Conservation (phyloP, 768 basidiomycete genomes). For the Podaxis carcinomalis region DNA sequence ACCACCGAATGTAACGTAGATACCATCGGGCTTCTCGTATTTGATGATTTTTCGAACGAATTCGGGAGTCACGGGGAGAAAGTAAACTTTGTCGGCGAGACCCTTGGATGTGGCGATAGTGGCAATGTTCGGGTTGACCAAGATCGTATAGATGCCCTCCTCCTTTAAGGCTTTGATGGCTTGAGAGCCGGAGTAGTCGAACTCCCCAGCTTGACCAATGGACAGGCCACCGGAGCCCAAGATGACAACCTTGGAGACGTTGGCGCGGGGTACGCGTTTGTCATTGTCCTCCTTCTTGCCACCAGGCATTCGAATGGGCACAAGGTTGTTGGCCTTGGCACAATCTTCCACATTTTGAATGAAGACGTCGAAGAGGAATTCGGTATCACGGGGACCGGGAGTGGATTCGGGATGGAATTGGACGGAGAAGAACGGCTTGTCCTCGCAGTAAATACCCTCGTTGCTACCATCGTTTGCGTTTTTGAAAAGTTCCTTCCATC, state of each 20-base stretch:
- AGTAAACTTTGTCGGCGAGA: constrained; percentile 98
- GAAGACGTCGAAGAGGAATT: constrained; percentile 98
- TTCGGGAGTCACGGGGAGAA: constrained; percentile 96
- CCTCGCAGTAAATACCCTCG: constrained; percentile 92
- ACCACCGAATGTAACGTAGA: constrained; percentile 97
- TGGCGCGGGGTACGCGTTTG: constrained; percentile 59
- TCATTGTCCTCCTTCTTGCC: constrained; percentile 85
- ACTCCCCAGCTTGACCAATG: constrained; percentile 98
- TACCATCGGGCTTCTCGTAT: constrained; percentile 98
- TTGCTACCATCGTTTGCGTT: constrained; percentile 98
- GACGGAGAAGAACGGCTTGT: constrained; percentile 96
- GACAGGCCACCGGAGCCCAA: constrained; percentile 97
- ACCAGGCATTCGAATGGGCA: constrained; percentile 67
- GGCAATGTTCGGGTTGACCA: constrained; percentile 98
- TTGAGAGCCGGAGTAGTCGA: constrained; percentile 99
- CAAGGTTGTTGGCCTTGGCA: constrained; percentile 47
- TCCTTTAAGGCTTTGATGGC: constrained; percentile 99
- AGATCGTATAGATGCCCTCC: constrained; percentile 98
- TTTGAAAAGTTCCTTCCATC: constrained; percentile 92
- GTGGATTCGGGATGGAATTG: constrained; percentile 99
- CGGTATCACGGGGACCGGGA: constrained; percentile 95
- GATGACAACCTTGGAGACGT: constrained; percentile 92
- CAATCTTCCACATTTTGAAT: constrained; percentile 82
- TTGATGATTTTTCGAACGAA: constrained; percentile 98
- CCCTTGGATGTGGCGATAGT: constrained; percentile 98